Evolutionary conservation across 306 rosid species (phyloP), one percentile per base, ranked within the genome.

Genomic region (Sechiopsis laciniata): DNA sequence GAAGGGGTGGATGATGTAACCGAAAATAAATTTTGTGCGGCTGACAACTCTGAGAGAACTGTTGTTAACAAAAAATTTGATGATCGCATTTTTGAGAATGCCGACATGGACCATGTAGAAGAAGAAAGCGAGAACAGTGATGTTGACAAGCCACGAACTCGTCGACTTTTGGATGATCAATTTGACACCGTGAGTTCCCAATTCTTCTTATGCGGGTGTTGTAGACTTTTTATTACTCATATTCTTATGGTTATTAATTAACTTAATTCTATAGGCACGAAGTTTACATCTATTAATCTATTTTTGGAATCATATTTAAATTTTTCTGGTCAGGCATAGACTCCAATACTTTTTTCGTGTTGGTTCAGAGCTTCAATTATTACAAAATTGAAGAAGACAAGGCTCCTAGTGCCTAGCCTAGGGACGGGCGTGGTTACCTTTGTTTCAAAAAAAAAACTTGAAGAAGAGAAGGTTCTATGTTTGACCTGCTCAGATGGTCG

Each of bases 101-200:
- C 55, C 35, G 74, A 42, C 37, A 26, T 59, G 53, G 74, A 55
- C 54, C 63, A 40, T 56, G 17, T n/a, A 12, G 22, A 69, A 20
- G 73, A 51, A 37, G 45, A 37, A 37, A 37, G 45, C 8, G 45
- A 37, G 45, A 37, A 37, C 45, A 37, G 45, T 67, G 76, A 19
- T 13, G 80, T 15, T 52, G 90, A 87, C 67, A 79, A 86, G 80
- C 85, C 86, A 71, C 86, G 93, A 66, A 82, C 71, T 53, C 84
- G 79, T 35, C 89, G 92, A 15, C 81, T 83, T 71, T 82, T 94
- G 83, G 99, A 91, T 72, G 97, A 86, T 20, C 92, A 89, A 76
- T 94, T 91, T 78, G 97, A 94, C 82, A 54, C 88, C 29, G 97
- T 90, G 73, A 85, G 97, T 85, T 78, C 12, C 26, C 58, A 19